Evolutionary conservation across 163 green algal species (phyloP).

Genomic region (Smithsoniella earleae): DNA sequence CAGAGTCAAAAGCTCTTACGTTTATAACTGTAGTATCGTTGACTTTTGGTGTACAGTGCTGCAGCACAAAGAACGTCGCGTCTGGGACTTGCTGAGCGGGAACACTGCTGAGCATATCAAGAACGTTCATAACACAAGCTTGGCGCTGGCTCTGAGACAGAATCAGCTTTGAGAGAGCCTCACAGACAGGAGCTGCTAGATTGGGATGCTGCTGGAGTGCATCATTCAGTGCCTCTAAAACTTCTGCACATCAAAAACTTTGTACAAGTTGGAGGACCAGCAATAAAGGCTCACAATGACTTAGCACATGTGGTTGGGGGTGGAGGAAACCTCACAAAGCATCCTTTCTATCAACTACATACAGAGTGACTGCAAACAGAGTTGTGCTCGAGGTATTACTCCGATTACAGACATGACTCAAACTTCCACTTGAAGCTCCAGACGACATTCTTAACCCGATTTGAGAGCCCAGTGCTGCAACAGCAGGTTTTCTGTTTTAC

Average conservation of each 20-base stretch:
- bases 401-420: neutral
- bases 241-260: slow-evolving; percentile 12
- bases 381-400: neutral
- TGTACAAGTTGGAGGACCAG: neutral
- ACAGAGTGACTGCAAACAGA: neutral
- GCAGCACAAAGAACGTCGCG: neutral
- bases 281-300: neutral
- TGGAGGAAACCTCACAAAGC: neutral
- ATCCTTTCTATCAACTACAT: neutral
- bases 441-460: too few species aligned
- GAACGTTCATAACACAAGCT: neutral
- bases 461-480: too few species aligned
- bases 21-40: neutral
- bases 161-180: neutral
- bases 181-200: neutral
- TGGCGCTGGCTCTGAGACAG: neutral
- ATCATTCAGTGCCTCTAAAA: neutral
- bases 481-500: too few species aligned
- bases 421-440: neutral
- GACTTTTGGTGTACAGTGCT: neutral
- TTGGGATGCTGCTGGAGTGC: neutral
- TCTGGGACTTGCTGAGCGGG: neutral
- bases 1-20: neutral
- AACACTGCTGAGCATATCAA: neutral
- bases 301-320: neutral